Evolutionary conservation across 495 filamentous ascomycete genomes (phyloP).

Genomic region (Glonium stellatum): DNA sequence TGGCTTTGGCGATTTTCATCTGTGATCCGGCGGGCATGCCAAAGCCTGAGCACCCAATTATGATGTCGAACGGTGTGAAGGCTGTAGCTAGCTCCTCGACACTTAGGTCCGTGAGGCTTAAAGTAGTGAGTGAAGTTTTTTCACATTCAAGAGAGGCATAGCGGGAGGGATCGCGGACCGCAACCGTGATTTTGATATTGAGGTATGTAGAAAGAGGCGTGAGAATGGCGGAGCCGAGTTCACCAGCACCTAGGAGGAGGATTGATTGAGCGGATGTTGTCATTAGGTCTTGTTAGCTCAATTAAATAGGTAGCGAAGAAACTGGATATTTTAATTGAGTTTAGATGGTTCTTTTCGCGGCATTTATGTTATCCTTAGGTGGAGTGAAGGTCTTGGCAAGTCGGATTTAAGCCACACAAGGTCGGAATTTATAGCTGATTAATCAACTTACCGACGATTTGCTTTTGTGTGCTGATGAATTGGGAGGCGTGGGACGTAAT

Average conservation of each 20-base stretch:
- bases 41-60: slow-evolving; percentile 53
- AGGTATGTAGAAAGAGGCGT: slow-evolving; percentile 39
- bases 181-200: slow-evolving; percentile 39
- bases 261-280: slow-evolving; percentile 28
- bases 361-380: not conserved
- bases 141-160: slow-evolving; percentile 27
- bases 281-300: not conserved
- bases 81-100: slow-evolving; percentile 37
- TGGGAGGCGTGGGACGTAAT: too few species aligned
- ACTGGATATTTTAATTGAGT: not conserved
- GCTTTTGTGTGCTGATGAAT: not conserved
- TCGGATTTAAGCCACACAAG: not conserved
- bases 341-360: not conserved
- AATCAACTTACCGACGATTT: not conserved
- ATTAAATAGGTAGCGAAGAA: not conserved
- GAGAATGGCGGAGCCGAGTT: slow-evolving; percentile 52
- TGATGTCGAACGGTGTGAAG: slow-evolving; percentile 44
- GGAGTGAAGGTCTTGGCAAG: not conserved
- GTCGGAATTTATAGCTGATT: not conserved
- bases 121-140: slow-evolving; percentile 39
- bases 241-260: slow-evolving; percentile 56
- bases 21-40: slow-evolving; percentile 45
- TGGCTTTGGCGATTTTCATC: slow-evolving; percentile 45
- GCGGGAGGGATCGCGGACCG: slow-evolving; percentile 45
- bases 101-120: slow-evolving; percentile 43